Evolutionary conservation across 768 basidiomycete species (phyloP).

Genomic region (Suillus occidentalis): DNA sequence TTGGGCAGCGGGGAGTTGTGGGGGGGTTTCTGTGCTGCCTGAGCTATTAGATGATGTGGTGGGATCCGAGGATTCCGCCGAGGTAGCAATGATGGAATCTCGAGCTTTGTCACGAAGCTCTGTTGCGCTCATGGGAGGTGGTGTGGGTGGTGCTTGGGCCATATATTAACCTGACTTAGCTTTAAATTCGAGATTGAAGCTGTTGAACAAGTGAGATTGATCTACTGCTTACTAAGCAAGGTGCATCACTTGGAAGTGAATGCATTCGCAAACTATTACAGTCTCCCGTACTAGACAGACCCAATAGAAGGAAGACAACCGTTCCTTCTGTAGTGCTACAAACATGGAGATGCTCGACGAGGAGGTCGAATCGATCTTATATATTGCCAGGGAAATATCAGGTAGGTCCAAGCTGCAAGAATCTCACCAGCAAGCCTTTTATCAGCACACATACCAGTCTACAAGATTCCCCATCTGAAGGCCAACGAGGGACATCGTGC

Average conservation of each 20-base stretch:
- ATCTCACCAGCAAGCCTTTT: conserved; percentile 12
- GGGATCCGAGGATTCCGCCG: background rate
- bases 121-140: conserved; percentile 55
- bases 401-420: conserved; percentile 45
- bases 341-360: conserved; percentile 62
- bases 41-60: conserved; percentile 5
- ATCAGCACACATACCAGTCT: conserved; percentile 53
- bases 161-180: conserved; percentile 28
- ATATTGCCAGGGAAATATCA: conserved; percentile 88
- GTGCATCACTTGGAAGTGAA: background rate
- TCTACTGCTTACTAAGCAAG: conserved; percentile 26
- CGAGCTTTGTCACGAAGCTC: conserved; percentile 58
- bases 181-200: conserved; percentile 12
- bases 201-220: no score
- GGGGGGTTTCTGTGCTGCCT: conserved; percentile 15
- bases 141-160: conserved; percentile 62
- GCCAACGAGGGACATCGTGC: conserved; percentile 89
- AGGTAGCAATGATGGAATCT: conserved; percentile 8
- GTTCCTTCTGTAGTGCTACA: background rate
- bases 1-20: conserved; percentile 14
- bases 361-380: conserved; percentile 87
- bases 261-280: background rate
- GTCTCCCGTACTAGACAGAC: background rate
- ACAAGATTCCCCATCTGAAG: conserved; percentile 86
- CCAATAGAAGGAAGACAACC: background rate